Evolutionary conservation across 371 early-diverging fungal genomes (phyloP).

Genomic region (Rhizomucor pusillus): DNA sequence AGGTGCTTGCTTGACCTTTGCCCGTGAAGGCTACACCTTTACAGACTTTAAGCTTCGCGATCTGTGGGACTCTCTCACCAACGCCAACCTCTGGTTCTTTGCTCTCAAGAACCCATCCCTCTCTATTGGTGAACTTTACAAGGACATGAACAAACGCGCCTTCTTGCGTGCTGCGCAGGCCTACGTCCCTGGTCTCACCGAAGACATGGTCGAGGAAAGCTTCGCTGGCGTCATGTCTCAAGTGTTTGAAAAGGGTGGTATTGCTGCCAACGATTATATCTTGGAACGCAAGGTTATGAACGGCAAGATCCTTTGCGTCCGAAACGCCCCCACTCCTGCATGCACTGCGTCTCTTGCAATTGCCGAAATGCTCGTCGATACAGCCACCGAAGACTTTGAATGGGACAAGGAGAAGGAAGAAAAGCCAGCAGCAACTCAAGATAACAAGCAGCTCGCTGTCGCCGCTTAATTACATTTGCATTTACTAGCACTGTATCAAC

Average conservation of each 20-base stretch:
- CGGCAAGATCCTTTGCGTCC: slow-evolving; percentile 42
- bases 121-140: slow-evolving; percentile 46
- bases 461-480: slow-evolving; percentile 7
- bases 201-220: slow-evolving; percentile 51
- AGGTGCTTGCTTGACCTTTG: slow-evolving; percentile 48
- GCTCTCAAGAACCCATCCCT: slow-evolving; percentile 45
- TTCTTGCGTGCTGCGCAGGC: slow-evolving; percentile 48
- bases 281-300: slow-evolving; percentile 48
- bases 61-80: slow-evolving; percentile 36
- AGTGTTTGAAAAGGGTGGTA: slow-evolving; percentile 46
- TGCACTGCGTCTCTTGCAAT: slow-evolving; percentile 51
- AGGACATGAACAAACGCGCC: slow-evolving; percentile 47
- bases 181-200: slow-evolving; percentile 44
- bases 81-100: slow-evolving; percentile 41
- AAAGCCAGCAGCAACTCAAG: slow-evolving; percentile 7
- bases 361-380: slow-evolving; percentile 47
- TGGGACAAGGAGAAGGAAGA: slow-evolving; percentile 24
- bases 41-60: slow-evolving; percentile 33
- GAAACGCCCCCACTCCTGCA: slow-evolving; percentile 53
- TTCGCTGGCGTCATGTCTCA: slow-evolving; percentile 53
- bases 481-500: not conserved
- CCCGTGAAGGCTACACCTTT: slow-evolving; percentile 37
- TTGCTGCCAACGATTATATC: slow-evolving; percentile 49
- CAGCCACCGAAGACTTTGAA: slow-evolving; percentile 45
- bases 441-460: slow-evolving; percentile 7